Evolutionary conservation across 768 basidiomycete genomes (phyloP).

Genomic region (Amanita muscaria): DNA sequence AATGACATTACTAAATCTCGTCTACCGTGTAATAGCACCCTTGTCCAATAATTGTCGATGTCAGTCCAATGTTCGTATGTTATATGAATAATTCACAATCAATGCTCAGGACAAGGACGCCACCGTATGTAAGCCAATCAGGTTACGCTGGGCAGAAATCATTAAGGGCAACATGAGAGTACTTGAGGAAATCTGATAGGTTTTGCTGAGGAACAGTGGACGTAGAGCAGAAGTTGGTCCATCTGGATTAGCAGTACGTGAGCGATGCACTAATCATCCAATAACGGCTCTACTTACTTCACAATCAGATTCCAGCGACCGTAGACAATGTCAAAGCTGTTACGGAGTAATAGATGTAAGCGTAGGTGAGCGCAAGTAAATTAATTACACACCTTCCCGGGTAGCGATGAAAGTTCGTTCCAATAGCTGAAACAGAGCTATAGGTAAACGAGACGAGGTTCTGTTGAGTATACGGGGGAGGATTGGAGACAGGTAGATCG

Average conservation of each 20-base stretch:
- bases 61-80: too few relatives aligned
- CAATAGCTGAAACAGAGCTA: slow-evolving; percentile 1
- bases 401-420: slow-evolving; percentile 2
- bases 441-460: slow-evolving; percentile 9
- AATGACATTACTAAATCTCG: too few relatives aligned
- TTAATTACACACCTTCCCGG: slow-evolving; percentile 1
- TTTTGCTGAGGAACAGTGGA: slow-evolving; percentile 8
- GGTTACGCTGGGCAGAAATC: slow-evolving; percentile 6
- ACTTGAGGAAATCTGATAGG: slow-evolving; percentile 10
- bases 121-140: slow-evolving; percentile 9
- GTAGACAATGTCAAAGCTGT: background rate
- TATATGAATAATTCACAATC: too few relatives aligned
- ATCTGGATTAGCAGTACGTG: background rate
- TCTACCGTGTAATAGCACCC: too few relatives aligned
- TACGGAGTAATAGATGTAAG: background rate
- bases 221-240: slow-evolving; percentile 12
- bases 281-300: background rate
- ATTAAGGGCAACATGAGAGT: slow-evolving; percentile 8
- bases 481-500: slow-evolving; percentile 5
- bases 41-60: too few relatives aligned
- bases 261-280: background rate
- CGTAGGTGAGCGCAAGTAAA: background rate
- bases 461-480: slow-evolving; percentile 8
- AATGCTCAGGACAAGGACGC: too few relatives aligned
- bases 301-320: slow-evolving; percentile 9